Evolutionary conservation across 192 early-diverging fungal species (phyloP), one percentile per base, ranked within the genome.

Genomic region (Coemansia sp.): DNA sequence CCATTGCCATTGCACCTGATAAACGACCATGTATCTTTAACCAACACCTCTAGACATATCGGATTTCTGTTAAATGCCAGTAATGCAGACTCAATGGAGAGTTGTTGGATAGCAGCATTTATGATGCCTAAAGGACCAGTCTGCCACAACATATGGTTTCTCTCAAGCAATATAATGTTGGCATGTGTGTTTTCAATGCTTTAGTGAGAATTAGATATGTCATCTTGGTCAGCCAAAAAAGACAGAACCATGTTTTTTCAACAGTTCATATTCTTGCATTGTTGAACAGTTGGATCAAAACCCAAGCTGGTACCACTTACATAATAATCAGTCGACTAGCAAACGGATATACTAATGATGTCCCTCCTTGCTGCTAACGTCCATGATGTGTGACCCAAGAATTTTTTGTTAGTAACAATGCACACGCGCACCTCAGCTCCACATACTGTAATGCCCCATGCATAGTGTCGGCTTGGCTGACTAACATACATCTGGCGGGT

Each of bases 241-340:
- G 46, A 14, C 17, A 24, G 21, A 23, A 62, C 61, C 61, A 27
- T 24, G 0, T 61, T 53, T 50, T 68, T 27, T 46, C 57, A 68
- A 30, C 51, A 68, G 17, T 27, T 59, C n/a, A 61, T 8, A n/a
- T 33, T 33, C 22, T 25, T n/a, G 1, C 17, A 21, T 6, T 19
- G 1, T 8, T 1, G 11, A 3, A 58, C 58, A 2, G 68, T 63
- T 17, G 27, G 42, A n/a, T 70, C 54, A 30, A 30, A 50, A 56
- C 11, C 67, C 67, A 24, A 63, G 46, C 25, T 55, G 67, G 10
- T n/a, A 20, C 5, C 11, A 10, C 21, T 62, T 30, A 29, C 60
- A 70, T n/a, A 63, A 4, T 27, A 54, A 70, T 51, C 67, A 70
- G 59, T 46, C 21, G 0, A 70, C 55, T 2, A 70, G 54, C n/a